Conservation (phyloP, 1,284 basidiomycete genomes). For the Gomphus sp. region DNA sequence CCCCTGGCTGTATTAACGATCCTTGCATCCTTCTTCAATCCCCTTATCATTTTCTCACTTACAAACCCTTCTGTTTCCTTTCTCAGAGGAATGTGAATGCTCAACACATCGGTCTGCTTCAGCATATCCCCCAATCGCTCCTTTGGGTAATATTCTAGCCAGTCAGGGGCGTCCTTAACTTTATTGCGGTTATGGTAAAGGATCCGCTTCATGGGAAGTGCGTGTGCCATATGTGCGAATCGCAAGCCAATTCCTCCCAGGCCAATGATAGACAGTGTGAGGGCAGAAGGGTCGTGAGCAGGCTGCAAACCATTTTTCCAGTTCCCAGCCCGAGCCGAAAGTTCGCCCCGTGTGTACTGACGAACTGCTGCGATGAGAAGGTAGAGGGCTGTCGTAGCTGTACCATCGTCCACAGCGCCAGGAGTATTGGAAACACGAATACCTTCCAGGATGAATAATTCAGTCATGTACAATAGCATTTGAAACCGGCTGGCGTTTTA, state of each 20-base stretch:
- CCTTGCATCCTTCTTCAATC: slow-evolving; percentile 73
- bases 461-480: not conserved
- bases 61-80: slow-evolving; percentile 71
- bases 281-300: slow-evolving; percentile 69
- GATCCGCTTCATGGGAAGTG: slow-evolving; percentile 75
- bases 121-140: slow-evolving; percentile 66
- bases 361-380: slow-evolving; percentile 80
- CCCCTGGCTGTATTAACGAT: slow-evolving; percentile 89
- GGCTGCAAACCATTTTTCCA: slow-evolving; percentile 49
- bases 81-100: slow-evolving; percentile 64
- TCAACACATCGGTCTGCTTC: slow-evolving; percentile 70
- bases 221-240: slow-evolving; percentile 57
- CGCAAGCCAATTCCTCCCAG: slow-evolving; percentile 83
- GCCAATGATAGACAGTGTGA: slow-evolving; percentile 79
- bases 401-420: slow-evolving; percentile 84
- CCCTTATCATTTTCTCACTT: slow-evolving; percentile 68
- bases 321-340: slow-evolving; percentile 44
- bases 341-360: slow-evolving; percentile 68
- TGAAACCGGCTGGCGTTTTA: slow-evolving; percentile 19
- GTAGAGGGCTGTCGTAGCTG: slow-evolving; percentile 83
- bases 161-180: slow-evolving; percentile 51
- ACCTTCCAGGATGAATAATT: slow-evolving; percentile 31
- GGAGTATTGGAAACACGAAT: slow-evolving; percentile 89
- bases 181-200: slow-evolving; percentile 72
- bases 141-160: slow-evolving; percentile 63